Percentiles rank a stretch among this genome's conserved stretches.
phyloP scores from a whole-genome alignment of 2,329 filamentous ascomycete genomes.

The Pezicula carpinea region DNA sequence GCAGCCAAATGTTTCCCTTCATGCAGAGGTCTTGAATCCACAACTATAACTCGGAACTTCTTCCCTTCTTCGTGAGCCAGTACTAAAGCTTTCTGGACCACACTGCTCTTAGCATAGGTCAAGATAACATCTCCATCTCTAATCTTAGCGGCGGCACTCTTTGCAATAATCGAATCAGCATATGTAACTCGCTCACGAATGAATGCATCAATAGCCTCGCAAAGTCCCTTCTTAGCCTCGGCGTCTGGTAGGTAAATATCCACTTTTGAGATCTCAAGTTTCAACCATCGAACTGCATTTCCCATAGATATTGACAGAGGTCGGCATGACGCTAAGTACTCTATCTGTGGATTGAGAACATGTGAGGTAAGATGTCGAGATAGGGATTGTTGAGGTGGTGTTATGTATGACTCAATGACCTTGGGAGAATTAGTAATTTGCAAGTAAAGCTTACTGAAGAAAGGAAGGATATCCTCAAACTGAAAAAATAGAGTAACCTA shows the following conservation, averaged over 20 bases:
- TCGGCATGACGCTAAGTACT: constrained; percentile 89
- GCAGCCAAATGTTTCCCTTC: constrained; percentile 70
- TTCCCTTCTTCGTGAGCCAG: constrained; percentile 66
- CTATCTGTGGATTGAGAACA: constrained; percentile 89
- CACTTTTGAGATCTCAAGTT: constrained; percentile 85
- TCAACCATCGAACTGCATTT: constrained; percentile 92
- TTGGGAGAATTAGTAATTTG: constrained; percentile 32
- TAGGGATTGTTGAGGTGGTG: constrained; percentile 77
- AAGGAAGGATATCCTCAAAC: not conserved
- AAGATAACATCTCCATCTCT: constrained; percentile 75
- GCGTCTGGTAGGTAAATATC: constrained; percentile 80
- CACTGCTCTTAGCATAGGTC: constrained; percentile 79
- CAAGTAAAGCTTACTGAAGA: not conserved
- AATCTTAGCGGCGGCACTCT: constrained; percentile 71
- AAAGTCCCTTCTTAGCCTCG: constrained; percentile 74
- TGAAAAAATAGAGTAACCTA: constrained; percentile 32
- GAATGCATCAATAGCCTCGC: constrained; percentile 80
- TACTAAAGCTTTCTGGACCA: constrained; percentile 79
- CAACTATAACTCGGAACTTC: constrained; percentile 76
- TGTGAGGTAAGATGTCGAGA: constrained; percentile 89
- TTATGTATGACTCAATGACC: constrained; percentile 91
- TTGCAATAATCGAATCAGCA: constrained; percentile 80
- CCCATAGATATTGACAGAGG: constrained; percentile 96
- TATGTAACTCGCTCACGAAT: constrained; percentile 85
- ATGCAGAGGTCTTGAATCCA: constrained; percentile 70